Percentiles rank a stretch among this genome's conserved stretches.
These are phyloP conservation scores for Epichloe bromicola DNA, from an alignment of 2,329 filamentous ascomycete genomes.

Conservation along the genomic window DNA sequence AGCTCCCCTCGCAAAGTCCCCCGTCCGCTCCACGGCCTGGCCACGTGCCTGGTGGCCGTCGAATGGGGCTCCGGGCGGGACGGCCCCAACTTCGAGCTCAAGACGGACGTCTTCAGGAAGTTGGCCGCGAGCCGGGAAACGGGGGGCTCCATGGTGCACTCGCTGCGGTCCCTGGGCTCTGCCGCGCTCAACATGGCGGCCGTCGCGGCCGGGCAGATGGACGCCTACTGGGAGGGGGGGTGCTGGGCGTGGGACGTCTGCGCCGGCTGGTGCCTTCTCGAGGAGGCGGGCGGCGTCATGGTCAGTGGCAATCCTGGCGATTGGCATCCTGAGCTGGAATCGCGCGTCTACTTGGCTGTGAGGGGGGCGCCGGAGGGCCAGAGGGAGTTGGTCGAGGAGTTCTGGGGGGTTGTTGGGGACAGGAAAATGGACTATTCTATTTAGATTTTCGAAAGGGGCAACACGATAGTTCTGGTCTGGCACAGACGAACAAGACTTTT, in stretches of 20 bases:
- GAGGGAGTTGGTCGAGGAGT: slow-evolving; percentile 48
- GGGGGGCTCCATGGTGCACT: slow-evolving; percentile 70
- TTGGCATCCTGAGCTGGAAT: slow-evolving; percentile 51
- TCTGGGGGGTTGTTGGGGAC: slow-evolving; percentile 48
- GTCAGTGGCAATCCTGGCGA: slow-evolving; percentile 60
- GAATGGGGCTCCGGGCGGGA: slow-evolving; percentile 62
- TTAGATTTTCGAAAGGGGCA: background rate
- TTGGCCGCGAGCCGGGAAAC: slow-evolving; percentile 43
- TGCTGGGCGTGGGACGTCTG: slow-evolving; percentile 82
- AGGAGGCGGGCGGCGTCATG: slow-evolving; percentile 62
- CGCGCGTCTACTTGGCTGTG: slow-evolving; percentile 49
- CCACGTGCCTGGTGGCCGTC: slow-evolving; percentile 49
- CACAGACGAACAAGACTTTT: too few relatives aligned
- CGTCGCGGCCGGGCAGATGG: slow-evolving; percentile 57
- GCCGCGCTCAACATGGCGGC: slow-evolving; percentile 65
- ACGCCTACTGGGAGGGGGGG: slow-evolving; percentile 75
- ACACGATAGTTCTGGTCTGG: too few relatives aligned
- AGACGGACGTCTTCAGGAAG: slow-evolving; percentile 50
- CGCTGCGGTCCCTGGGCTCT: slow-evolving; percentile 54
- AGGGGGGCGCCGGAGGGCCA: slow-evolving; percentile 46
- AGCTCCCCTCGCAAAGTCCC: slow-evolving; percentile 30
- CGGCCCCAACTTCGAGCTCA: slow-evolving; percentile 59
- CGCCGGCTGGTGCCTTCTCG: slow-evolving; percentile 65
- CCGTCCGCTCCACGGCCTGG: slow-evolving; percentile 46
- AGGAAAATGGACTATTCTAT: slow-evolving; percentile 34